These are phyloP conservation scores for Hibiscus mutabilis DNA, from an alignment of 345 rosid species.

Conservation along the genomic window DNA sequence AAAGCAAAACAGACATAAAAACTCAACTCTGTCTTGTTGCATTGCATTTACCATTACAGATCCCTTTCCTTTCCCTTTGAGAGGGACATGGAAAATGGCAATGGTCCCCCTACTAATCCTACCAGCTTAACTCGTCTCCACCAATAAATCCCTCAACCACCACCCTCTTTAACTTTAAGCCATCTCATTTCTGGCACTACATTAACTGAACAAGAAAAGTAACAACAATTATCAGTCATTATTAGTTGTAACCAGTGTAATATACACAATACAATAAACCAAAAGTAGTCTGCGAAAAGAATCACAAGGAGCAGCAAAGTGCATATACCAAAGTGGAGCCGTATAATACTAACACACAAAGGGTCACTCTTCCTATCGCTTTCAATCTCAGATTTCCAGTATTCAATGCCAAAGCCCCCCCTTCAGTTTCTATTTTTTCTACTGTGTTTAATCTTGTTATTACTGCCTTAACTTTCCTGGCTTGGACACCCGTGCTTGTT, in stretches of 20 bases:
- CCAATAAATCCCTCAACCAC: conserved; percentile 29
- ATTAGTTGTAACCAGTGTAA: background rate
- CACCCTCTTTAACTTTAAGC: conserved; percentile 1
- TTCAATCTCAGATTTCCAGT: conserved; percentile 19
- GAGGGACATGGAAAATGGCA: conserved; percentile 9
- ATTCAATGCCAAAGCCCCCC: conserved; percentile 13
- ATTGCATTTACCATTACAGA: conserved; percentile 19
- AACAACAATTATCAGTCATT: background rate
- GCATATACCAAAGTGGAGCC: background rate
- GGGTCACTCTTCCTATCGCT: conserved; percentile 33
- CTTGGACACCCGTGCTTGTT: conserved; percentile 41
- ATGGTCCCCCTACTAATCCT: conserved; percentile 25
- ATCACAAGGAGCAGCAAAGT: background rate
- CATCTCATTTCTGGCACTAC: background rate
- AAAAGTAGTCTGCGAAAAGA: background rate
- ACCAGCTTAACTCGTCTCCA: background rate
- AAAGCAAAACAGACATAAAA: conserved; percentile 15
- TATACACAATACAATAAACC: background rate
- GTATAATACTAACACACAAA: background rate
- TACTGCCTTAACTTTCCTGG: conserved; percentile 27
- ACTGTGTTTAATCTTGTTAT: conserved; percentile 20
- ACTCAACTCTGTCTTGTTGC: conserved; percentile 28
- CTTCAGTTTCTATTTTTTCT: conserved; percentile 7
- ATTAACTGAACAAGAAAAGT: background rate
- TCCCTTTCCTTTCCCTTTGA: conserved; percentile 6